Base-by-base conservation (phyloP, 352 stramenopile genomes). In the Phytophthora rubi region DNA sequence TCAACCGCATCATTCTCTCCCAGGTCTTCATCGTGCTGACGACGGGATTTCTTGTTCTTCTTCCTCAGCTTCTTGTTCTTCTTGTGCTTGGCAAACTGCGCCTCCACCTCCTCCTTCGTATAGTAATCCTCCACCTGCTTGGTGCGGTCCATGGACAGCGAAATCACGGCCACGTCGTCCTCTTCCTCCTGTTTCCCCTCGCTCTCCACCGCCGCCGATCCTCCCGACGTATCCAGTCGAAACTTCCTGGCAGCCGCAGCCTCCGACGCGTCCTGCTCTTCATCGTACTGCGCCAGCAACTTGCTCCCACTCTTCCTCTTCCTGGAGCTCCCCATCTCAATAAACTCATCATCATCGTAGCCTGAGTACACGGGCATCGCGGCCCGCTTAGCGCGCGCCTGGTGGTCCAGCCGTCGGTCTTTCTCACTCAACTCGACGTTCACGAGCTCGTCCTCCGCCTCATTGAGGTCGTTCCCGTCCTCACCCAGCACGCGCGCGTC, bases 341-440 rank as follows among this genome's bases (percentile, higher is more conserved):
- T 84, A 75, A 99, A 99, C 77, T 99, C 97, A 64, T 99, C 96
- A 76, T 99, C 97, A 75, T 99, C 97, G 68, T 95, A 98, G 0
- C 92, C 97, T 10, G 90, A 89, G 82, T 99, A 99, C 53, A 96
- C 85, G 0, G 90, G 90, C 71, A 93, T 84, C 0, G 55, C 35
- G 1, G 86, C 80, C 4, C 86, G 73, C 39, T 84, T 79, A 0
- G 75, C 70, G 12, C 76, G 75, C 28, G 78, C 65, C 53, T 95
- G 75, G 12, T 79, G 69, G 0, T 81, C 81, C 3, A 70, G 26
- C 13, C 75, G 80, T 18, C 76, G 75, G 37, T 96, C 88, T 18
- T 84, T 83, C 51, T 97, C 89, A 45, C 79, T 85, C 52, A 98
- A 45, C 49, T 91, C 85, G 0, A 95, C 86, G 68, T 98, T 98